These are phyloP conservation scores for Aspergillus fischeri DNA, from an alignment of 2,329 filamentous ascomycete species.

Conservation along the genomic window DNA sequence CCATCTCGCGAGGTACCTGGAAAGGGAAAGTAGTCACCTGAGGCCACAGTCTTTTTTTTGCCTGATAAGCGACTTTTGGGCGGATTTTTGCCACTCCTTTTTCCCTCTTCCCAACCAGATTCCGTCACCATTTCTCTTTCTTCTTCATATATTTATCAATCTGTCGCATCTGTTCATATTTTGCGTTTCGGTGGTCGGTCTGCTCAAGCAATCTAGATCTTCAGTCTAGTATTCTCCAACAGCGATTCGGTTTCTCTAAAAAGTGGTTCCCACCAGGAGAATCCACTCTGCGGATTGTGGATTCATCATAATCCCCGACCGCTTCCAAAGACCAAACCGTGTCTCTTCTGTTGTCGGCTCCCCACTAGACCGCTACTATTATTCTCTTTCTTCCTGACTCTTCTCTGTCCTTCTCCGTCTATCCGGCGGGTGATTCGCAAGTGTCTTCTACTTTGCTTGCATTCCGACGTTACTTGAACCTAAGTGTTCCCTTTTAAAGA, in stretches of 20 bases:
- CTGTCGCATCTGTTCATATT: neutral
- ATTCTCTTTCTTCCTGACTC: neutral
- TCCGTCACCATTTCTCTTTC: neutral
- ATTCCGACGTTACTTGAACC: neutral
- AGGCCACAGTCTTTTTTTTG: neutral
- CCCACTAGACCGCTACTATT: conserved; percentile 4
- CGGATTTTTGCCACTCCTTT: conserved; percentile 1
- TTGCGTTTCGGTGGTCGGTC: too few relatives aligned
- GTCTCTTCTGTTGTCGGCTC: conserved; percentile 1
- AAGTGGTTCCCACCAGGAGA: neutral
- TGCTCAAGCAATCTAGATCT: neutral
- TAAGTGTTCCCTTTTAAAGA: neutral
- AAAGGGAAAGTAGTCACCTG: conserved; percentile 3
- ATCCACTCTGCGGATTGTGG: neutral
- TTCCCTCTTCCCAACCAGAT: neutral
- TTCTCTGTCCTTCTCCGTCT: neutral
- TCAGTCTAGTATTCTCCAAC: neutral
- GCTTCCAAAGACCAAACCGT: neutral
- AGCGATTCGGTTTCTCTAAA: neutral
- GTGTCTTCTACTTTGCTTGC: neutral
- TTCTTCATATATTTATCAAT: neutral
- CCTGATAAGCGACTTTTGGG: conserved; percentile 1
- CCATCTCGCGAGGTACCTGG: neutral
- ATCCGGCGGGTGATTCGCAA: neutral
- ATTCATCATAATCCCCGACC: neutral